phyloP scores from a whole-genome alignment of 495 filamentous ascomycete species.

The Pyrenula aspistea region DNA sequence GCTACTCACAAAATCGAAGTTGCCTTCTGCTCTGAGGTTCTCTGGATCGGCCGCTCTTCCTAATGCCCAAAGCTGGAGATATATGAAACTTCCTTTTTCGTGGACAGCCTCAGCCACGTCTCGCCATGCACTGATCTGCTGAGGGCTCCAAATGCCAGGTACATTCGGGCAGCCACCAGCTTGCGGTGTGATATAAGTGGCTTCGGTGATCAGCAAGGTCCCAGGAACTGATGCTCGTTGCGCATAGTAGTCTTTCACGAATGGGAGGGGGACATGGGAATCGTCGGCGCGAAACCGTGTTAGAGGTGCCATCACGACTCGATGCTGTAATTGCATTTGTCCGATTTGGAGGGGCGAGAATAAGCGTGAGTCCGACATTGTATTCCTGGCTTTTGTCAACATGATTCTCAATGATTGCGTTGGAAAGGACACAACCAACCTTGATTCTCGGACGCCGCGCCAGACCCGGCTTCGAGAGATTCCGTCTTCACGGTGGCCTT shows the following conservation, averaged over 20 bases:
- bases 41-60: slow-evolving; percentile 37
- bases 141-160: slow-evolving; percentile 34
- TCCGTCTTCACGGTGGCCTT: no score
- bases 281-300: slow-evolving; percentile 39
- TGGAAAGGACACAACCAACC: no score
- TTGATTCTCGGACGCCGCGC: no score
- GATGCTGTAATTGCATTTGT: slow-evolving; percentile 36
- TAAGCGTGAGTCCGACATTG: slow-evolving; percentile 18
- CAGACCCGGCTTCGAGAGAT: no score
- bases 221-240: slow-evolving; percentile 41
- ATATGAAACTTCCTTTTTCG: slow-evolving; percentile 37
- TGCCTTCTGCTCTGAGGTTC: background rate
- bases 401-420: no score
- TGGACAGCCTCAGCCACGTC: slow-evolving; percentile 41
- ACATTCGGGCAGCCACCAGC: slow-evolving; percentile 34
- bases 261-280: slow-evolving; percentile 25
- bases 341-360: slow-evolving; percentile 44
- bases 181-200: slow-evolving; percentile 13
- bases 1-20: slow-evolving; percentile 19
- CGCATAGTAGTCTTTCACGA: slow-evolving; percentile 40
- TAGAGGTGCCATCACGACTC: slow-evolving; percentile 41
- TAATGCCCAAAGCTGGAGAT: slow-evolving; percentile 39
- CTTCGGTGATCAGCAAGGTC: slow-evolving; percentile 36
- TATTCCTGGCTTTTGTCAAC: no score
- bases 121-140: slow-evolving; percentile 37